Evolutionary conservation across 345 rosid genomes (phyloP).

Genomic region (Populus deltoides): DNA sequence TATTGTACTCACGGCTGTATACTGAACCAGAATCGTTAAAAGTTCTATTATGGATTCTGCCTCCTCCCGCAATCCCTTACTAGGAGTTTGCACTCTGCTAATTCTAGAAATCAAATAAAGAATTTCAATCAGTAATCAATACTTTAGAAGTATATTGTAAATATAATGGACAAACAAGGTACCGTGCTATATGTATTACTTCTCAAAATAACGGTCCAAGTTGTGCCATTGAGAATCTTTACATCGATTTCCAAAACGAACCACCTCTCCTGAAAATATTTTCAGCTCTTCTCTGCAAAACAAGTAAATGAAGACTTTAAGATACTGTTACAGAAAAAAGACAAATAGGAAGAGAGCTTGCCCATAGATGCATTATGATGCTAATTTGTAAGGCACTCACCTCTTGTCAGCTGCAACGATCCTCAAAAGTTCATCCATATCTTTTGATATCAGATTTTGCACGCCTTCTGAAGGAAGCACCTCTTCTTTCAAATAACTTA

Average conservation of each 20-base stretch:
- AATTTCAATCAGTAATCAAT: not conserved
- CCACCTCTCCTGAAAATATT: slow-evolving; percentile 88
- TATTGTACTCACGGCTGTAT: slow-evolving; percentile 75
- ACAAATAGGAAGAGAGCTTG: not conserved
- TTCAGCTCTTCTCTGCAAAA: slow-evolving; percentile 76
- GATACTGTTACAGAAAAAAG: not conserved
- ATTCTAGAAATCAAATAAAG: slow-evolving; percentile 46
- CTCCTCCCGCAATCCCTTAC: slow-evolving; percentile 67
- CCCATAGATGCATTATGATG: not conserved
- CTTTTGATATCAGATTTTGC: slow-evolving; percentile 70
- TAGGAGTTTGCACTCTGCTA: slow-evolving; percentile 43
- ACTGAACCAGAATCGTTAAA: slow-evolving; percentile 66
- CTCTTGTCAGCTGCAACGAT: slow-evolving; percentile 91
- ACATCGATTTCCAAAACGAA: slow-evolving; percentile 93
- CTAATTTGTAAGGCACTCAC: slow-evolving; percentile 28
- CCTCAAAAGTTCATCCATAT: slow-evolving; percentile 67
- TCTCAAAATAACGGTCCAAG: slow-evolving; percentile 88
- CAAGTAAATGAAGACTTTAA: not conserved
- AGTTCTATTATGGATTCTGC: slow-evolving; percentile 63
- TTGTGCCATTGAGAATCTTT: slow-evolving; percentile 99
- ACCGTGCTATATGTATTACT: slow-evolving; percentile 47
- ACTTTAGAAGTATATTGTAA: not conserved
- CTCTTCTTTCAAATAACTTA: slow-evolving; percentile 65
- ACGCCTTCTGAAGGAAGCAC: slow-evolving; percentile 92
- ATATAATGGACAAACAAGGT: not conserved